Conservation (phyloP, 352 stramenopile genomes). For the Chrysophaeum taylorii region DNA sequence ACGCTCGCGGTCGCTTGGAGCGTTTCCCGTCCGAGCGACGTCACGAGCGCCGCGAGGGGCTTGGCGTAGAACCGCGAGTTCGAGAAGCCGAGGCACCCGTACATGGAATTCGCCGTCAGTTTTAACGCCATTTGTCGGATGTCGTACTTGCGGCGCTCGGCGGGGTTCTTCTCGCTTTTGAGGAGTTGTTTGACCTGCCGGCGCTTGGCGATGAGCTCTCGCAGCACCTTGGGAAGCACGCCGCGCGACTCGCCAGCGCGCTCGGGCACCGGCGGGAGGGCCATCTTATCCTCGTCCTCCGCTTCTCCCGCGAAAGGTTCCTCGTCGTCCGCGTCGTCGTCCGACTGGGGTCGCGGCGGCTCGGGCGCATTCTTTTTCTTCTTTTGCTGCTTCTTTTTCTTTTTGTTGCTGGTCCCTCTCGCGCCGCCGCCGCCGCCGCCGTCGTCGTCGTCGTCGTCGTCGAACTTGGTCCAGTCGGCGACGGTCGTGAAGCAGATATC, state of each 20-base stretch:
- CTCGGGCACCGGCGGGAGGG: slow-evolving; percentile 58
- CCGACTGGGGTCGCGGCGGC: slow-evolving; percentile 33
- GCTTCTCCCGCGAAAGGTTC: slow-evolving; percentile 53
- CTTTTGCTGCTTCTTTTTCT: slow-evolving; percentile 42
- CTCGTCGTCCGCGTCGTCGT: slow-evolving; percentile 49
- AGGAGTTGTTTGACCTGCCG: slow-evolving; percentile 92
- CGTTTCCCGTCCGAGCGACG: slow-evolving; percentile 92
- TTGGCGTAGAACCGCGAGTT: slow-evolving; percentile 96
- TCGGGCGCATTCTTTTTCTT: too few species aligned
- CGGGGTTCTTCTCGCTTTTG: slow-evolving; percentile 77
- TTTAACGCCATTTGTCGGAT: slow-evolving; percentile 99
- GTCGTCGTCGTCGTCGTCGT: slow-evolving; percentile 40
- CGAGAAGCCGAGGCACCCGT: slow-evolving; percentile 97
- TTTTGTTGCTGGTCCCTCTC: slow-evolving; percentile 47
- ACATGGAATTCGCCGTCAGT: slow-evolving; percentile 99
- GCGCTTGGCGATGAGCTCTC: slow-evolving; percentile 90
- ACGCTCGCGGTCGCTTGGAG: slow-evolving; percentile 94
- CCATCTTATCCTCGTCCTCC: slow-evolving; percentile 32
- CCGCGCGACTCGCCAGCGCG: slow-evolving; percentile 66
- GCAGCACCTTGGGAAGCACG: slow-evolving; percentile 91
- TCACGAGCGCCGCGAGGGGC: slow-evolving; percentile 97
- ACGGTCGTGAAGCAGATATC: slow-evolving; percentile 99
- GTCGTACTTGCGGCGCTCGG: slow-evolving; percentile 81
- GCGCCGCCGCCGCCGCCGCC: slow-evolving; percentile 33
- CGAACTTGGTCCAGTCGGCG: slow-evolving; percentile 59